Base-by-base conservation (phyloP, 768 basidiomycete genomes). In the Sporobolomyces roseus region DNA sequence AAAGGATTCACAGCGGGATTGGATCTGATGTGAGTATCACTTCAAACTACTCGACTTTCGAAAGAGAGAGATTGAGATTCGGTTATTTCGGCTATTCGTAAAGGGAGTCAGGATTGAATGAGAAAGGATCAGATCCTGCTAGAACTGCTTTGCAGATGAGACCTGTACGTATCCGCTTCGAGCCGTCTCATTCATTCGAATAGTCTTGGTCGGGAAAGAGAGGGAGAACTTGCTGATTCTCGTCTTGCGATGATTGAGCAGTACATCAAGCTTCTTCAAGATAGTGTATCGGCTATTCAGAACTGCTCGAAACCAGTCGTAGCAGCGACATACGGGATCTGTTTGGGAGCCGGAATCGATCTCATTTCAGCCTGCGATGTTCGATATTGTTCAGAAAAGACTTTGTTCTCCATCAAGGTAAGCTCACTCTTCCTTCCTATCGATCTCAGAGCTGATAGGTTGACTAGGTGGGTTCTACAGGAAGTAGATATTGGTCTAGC, bases 1-100 rank as follows among this genome's bases (percentile, higher is more conserved):
- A 90, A 88, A 77, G 78, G 85, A 6, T 94, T 91, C 77, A 88
- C 88, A 0, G 91, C 90, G 2, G 92, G 93, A 0, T 78, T 94
- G 9, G 92, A 94, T 77, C 76, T 91, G 19, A 54, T 32, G 68
- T 41, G 19, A n/a, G 63, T 46, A n/a, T n/a, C n/a, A n/a, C n/a
- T n/a, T n/a, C n/a, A n/a, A n/a, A n/a, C n/a, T n/a, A n/a, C n/a
- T n/a, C n/a, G n/a, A n/a, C n/a, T n/a, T n/a, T n/a, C n/a, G n/a
- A n/a, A n/a, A n/a, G n/a, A n/a, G n/a, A n/a, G n/a, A n/a, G n/a
- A n/a, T n/a, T n/a, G n/a, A n/a, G 12, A 23, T 46, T 14, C 45
- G 45, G 12, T 46, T 27, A 13, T 14, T 60, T n/a, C 41, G 3
- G 27, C 30, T 16, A 36, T 9, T 30, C 49, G 45, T 48, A 46